Evolutionary conservation across 1,139 yeast genomes (phyloP).

Genomic region (Taphrina confusa): DNA sequence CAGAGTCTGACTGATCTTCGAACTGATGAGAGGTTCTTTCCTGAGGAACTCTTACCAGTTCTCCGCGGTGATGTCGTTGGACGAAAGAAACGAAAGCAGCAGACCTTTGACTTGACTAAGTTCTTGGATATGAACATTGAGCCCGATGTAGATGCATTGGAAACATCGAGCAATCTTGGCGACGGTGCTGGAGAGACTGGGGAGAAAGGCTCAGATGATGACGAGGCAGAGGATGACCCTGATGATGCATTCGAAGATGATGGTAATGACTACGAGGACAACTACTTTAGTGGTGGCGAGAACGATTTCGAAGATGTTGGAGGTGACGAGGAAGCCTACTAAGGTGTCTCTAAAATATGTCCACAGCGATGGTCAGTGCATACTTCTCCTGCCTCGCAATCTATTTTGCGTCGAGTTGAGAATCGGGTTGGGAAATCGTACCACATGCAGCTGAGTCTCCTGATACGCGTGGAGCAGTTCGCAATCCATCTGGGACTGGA

Average conservation of each 20-base stretch:
- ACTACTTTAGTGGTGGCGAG: constrained; percentile 29
- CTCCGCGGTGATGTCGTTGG: constrained; percentile 15
- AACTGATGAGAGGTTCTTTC: constrained; percentile 19
- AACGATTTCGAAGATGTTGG: constrained; percentile 29
- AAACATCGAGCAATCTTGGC: constrained; percentile 11
- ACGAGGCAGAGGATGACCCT: constrained; percentile 20
- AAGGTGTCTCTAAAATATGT: too few relatives aligned
- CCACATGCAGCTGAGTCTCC: too few relatives aligned
- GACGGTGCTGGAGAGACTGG: constrained; percentile 9
- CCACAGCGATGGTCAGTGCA: too few relatives aligned
- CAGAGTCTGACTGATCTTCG: constrained; percentile 25
- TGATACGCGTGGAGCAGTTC: too few relatives aligned
- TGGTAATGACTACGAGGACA: constrained; percentile 32
- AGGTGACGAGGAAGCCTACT: constrained; percentile 27
- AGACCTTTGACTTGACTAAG: constrained; percentile 21
- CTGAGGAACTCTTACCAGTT: constrained; percentile 28
- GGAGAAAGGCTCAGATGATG: constrained; percentile 22
- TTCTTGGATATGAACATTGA: constrained; percentile 29
- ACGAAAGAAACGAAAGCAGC: constrained; percentile 28
- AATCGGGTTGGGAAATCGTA: too few relatives aligned
- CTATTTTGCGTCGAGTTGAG: too few relatives aligned
- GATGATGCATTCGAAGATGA: constrained; percentile 33
- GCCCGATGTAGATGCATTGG: constrained; percentile 14
- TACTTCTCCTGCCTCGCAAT: too few relatives aligned
- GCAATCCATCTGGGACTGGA: too few relatives aligned